A percentile compares a stretch with the other conserved stretches of the same genome.
These are phyloP conservation scores for Stereum hirsutum DNA, from an alignment of 1,284 basidiomycete species.

Conservation along the genomic window DNA sequence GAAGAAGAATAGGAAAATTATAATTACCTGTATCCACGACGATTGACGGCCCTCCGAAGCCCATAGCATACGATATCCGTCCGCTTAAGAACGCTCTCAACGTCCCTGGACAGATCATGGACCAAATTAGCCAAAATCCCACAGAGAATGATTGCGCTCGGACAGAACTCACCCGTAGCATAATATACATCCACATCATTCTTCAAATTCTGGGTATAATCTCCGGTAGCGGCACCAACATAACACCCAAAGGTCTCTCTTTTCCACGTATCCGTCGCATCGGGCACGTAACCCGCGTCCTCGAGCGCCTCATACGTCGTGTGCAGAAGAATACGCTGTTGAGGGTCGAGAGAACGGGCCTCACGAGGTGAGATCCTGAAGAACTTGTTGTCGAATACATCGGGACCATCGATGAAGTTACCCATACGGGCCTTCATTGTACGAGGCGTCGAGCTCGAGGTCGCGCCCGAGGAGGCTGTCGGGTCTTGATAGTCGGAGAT, in stretches of 20 bases:
- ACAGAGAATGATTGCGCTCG: no score
- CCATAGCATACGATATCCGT: constrained; percentile 58
- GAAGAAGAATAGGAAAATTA: no score
- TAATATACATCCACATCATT: constrained; percentile 62
- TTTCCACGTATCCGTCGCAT: constrained; percentile 38
- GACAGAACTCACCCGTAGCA: constrained; percentile 44
- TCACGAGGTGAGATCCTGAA: constrained; percentile 68
- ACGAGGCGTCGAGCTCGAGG: constrained; percentile 22
- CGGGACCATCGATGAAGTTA: constrained; percentile 51
- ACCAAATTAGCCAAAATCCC: background rate
- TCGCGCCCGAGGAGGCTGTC: constrained; percentile 13
- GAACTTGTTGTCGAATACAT: constrained; percentile 59
- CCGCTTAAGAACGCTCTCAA: constrained; percentile 61
- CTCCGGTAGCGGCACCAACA: constrained; percentile 58
- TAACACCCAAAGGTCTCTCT: constrained; percentile 53
- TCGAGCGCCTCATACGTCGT: constrained; percentile 61
- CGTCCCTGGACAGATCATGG: constrained; percentile 36
- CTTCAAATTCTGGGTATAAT: constrained; percentile 57
- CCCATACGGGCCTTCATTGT: constrained; percentile 45
- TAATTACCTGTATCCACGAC: constrained; percentile 69
- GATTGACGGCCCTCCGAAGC: constrained; percentile 58
- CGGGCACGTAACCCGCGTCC: constrained; percentile 57
- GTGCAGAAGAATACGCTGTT: constrained; percentile 59
- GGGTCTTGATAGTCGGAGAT: constrained; percentile 34
- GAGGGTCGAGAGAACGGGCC: constrained; percentile 66